These are phyloP conservation scores for Gryganskiella cystojenkinii DNA, from an alignment of 192 early-diverging fungal species.

Conservation along the genomic window DNA sequence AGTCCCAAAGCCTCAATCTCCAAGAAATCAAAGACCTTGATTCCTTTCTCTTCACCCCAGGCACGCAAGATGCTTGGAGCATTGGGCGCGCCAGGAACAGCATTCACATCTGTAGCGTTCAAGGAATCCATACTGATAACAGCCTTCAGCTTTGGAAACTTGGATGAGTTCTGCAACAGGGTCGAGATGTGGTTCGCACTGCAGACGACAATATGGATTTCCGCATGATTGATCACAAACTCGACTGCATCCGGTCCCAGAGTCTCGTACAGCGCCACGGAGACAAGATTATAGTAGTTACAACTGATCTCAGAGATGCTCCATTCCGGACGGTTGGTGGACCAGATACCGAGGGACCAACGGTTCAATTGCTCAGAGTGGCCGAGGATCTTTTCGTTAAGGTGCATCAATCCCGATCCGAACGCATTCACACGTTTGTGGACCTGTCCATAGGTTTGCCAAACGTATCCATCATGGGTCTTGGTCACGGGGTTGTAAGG, in stretches of 20 bases:
- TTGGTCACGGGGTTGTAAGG: constrained; percentile 60
- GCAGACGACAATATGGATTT: constrained; percentile 72
- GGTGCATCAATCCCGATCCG: constrained; percentile 72
- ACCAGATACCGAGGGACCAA: constrained; percentile 72
- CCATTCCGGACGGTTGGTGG: constrained; percentile 71
- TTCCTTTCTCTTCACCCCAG: constrained; percentile 69
- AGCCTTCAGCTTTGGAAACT: constrained; percentile 72
- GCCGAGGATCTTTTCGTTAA: constrained; percentile 53
- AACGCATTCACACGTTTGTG: constrained; percentile 65
- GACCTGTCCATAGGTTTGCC: constrained; percentile 74
- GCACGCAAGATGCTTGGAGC: constrained; percentile 34
- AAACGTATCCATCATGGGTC: constrained; percentile 68
- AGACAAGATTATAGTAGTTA: constrained; percentile 66
- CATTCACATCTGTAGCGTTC: constrained; percentile 46
- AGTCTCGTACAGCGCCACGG: constrained; percentile 89
- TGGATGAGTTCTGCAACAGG: constrained; percentile 24
- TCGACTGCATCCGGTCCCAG: constrained; percentile 84
- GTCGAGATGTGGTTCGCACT: constrained; percentile 12
- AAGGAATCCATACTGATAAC: constrained; percentile 80
- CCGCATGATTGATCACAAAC: constrained; percentile 87
- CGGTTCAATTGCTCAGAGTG: constrained; percentile 27
- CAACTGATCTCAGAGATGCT: constrained; percentile 71
- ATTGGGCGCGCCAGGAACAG: constrained; percentile 14
- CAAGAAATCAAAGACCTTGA: constrained; percentile 66
- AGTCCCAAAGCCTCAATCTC: constrained; percentile 70